phyloP scores from a whole-genome alignment of 2,329 filamentous ascomycete species.

The Epichloe baconii region DNA sequence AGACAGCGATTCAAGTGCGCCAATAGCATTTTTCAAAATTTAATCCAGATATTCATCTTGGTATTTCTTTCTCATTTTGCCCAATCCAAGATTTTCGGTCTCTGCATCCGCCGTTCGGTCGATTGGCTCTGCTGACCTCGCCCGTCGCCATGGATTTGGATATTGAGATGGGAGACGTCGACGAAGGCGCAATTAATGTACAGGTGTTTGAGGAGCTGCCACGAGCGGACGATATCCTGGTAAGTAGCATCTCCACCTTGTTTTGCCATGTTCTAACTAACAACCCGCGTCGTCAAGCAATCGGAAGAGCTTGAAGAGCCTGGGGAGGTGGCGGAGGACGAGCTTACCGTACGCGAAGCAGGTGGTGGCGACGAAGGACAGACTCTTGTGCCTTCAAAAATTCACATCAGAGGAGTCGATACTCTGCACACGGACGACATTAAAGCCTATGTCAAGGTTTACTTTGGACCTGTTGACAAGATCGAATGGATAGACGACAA shows the following conservation, averaged over 20 bases:
- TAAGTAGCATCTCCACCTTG: constrained; percentile 8
- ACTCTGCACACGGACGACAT: constrained; percentile 71
- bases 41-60: too few relatives aligned
- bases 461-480: constrained; percentile 47
- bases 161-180: constrained; percentile 58
- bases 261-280: constrained; percentile 6
- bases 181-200: constrained; percentile 21
- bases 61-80: too few relatives aligned
- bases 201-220: constrained; percentile 13
- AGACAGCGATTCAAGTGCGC: too few relatives aligned
- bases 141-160: constrained; percentile 46
- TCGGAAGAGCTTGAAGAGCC: constrained; percentile 24
- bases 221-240: constrained; percentile 24
- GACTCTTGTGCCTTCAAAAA: constrained; percentile 36
- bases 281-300: constrained; percentile 13
- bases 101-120: too few relatives aligned
- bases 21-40: too few relatives aligned
- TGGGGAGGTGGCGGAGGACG: constrained; percentile 25
- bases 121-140: background rate
- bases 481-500: constrained; percentile 95
- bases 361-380: constrained; percentile 13
- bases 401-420: constrained; percentile 78
- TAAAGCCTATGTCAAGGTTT: constrained; percentile 56
- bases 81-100: too few relatives aligned
- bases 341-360: constrained; percentile 6